Base-by-base conservation (phyloP, 2,329 filamentous ascomycete genomes). In the Immersiporthe knoxdaviesiana region DNA sequence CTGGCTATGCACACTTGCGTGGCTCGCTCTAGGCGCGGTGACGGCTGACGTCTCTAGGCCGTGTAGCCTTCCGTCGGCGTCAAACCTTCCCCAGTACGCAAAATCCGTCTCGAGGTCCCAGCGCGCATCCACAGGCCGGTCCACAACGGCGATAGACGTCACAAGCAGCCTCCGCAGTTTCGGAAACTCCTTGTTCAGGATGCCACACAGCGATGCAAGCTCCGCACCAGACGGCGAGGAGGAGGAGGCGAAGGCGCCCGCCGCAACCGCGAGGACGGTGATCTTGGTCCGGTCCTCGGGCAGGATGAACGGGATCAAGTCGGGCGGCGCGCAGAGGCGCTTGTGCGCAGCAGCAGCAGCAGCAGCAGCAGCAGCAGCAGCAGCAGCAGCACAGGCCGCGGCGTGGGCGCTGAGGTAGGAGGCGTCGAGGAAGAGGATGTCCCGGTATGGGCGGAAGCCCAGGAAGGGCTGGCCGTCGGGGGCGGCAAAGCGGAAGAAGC, bases 371-470 rank as follows among this genome's bases (percentile, higher is more conserved):
- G n/a, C n/a, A n/a, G n/a, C n/a, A n/a, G n/a, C n/a, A n/a, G n/a
- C n/a, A n/a, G 44, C 41, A 24, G 30, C 30, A 18, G 52, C 6
- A n/a, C 64, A n/a, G 14, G 52, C 35, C 0, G 18, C 24, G 52
- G 54, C 21, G 30, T 37, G 32, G 44, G 37, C 61, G 8, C 27
- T 35, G 27, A 70, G 7, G 62, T 63, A 70, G 4, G 50, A 8
- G 27, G 41, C 24, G 58, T 70, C 68, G 47, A 70, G 66, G 35
- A 58, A 58, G 3, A 66, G 39, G 14, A 37, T 27, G 56, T 66
- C 66, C 0, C 32, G 18, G 18, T 30, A 41, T 1, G 66, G 50
- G 11, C 69, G 62, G 30, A 66, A 66, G 3, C 69, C 69, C 21
- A 70, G 39, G 12, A 67, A 35, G 18, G 18, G 54, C 16, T 52